These are phyloP conservation scores for Irpex sp. DNA, from an alignment of 1,284 basidiomycete species.

Conservation along the genomic window DNA sequence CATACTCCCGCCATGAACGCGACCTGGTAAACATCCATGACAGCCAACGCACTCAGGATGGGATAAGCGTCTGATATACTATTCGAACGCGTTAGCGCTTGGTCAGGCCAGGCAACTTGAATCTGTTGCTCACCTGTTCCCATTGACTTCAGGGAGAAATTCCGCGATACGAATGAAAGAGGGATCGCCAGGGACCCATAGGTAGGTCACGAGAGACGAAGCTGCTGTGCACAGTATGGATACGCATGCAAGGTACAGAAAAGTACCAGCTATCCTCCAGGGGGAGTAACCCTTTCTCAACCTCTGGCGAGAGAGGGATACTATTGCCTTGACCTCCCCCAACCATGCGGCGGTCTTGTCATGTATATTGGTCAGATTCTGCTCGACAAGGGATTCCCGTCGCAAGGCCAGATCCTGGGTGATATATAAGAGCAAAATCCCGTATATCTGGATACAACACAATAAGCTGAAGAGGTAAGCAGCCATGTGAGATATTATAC, in stretches of 20 bases:
- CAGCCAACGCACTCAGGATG: neutral
- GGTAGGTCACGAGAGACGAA: neutral
- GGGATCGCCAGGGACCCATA: neutral
- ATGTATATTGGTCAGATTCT: constrained; percentile 8
- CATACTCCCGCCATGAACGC: neutral
- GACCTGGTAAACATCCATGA: neutral
- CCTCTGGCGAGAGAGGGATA: neutral
- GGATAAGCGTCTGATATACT: neutral
- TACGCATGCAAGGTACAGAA: neutral
- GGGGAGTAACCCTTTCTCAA: neutral
- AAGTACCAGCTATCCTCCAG: neutral
- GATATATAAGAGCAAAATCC: neutral
- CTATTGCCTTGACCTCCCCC: neutral
- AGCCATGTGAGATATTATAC: no score
- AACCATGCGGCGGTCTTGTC: constrained; percentile 11
- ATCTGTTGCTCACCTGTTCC: neutral
- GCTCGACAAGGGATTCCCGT: neutral
- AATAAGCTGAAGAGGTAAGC: no score
- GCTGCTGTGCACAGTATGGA: neutral
- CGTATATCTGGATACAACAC: neutral
- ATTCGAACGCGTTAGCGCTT: neutral
- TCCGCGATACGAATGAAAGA: neutral
- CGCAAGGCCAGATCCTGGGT: constrained; percentile 8
- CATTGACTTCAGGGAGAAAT: neutral
- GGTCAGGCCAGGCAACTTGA: neutral